Percentiles rank a stretch among this genome's conserved stretches.
Conservation (phyloP, 805 yeast genomes). For the Yamadazyma olivae region DNA sequence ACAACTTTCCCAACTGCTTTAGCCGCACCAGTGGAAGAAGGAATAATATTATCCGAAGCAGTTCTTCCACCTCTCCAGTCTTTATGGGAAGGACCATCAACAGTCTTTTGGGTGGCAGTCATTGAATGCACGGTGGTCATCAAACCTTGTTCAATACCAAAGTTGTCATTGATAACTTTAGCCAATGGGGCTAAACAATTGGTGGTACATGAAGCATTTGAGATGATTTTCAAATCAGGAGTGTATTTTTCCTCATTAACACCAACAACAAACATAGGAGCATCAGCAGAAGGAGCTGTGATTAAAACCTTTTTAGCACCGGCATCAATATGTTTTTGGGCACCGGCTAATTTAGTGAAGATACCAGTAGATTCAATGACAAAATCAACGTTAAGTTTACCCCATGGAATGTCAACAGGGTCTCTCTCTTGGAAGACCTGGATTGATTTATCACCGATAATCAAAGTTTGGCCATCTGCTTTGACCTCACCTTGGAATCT, state of each 20-base stretch:
- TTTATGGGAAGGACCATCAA: constrained; percentile 36
- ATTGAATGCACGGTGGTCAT: constrained; percentile 37
- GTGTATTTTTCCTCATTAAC: constrained; percentile 33
- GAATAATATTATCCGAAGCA: constrained; percentile 34
- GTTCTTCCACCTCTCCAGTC: constrained; percentile 41
- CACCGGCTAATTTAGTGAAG: constrained; percentile 33
- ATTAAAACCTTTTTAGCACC: constrained; percentile 35
- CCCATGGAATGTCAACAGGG: constrained; percentile 34
- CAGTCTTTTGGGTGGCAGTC: constrained; percentile 37
- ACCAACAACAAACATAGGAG: constrained; percentile 36
- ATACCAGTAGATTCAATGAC: constrained; percentile 36
- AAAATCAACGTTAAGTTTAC: constrained; percentile 27
- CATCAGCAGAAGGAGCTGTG: constrained; percentile 34
- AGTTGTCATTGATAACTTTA: constrained; percentile 33
- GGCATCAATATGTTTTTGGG: constrained; percentile 34
- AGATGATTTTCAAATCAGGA: constrained; percentile 28
- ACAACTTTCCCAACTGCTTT: constrained; percentile 37
- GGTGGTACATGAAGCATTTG: constrained; percentile 37
- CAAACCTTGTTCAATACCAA: constrained; percentile 34
- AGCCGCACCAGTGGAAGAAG: constrained; percentile 37
- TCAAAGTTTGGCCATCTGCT: constrained; percentile 19
- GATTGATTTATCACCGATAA: constrained; percentile 26
- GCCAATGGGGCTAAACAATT: constrained; percentile 38
- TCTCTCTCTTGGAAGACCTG: constrained; percentile 33
- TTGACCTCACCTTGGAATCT: constrained; percentile 27